Conservation (phyloP, 2,329 filamentous ascomycete genomes). For the Colletotrichum plurivorum region DNA sequence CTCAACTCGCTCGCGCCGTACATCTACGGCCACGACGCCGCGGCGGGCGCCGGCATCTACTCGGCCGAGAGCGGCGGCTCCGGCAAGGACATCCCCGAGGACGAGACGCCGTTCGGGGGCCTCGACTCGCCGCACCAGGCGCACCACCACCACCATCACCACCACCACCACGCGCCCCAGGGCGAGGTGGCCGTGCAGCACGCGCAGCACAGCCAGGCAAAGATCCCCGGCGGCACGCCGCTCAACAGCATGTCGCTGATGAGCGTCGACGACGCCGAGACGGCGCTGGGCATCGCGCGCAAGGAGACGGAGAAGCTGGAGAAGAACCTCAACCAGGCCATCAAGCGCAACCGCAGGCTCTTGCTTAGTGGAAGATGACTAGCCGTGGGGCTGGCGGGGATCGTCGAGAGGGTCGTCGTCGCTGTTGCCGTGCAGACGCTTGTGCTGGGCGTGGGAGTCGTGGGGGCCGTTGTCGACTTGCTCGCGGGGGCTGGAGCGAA, state of each 20-base stretch:
- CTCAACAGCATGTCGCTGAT: constrained; percentile 68
- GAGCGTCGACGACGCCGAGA: constrained; percentile 75
- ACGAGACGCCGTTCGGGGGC: constrained; percentile 42
- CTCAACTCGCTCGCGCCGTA: constrained; percentile 70
- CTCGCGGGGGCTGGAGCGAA: constrained; percentile 13
- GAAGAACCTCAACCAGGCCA: constrained; percentile 71
- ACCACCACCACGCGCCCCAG: neutral
- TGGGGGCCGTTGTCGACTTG: constrained; percentile 40
- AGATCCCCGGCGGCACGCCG: constrained; percentile 44
- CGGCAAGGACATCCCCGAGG: constrained; percentile 41
- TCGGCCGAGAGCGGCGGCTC: constrained; percentile 41
- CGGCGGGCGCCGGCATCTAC: constrained; percentile 61
- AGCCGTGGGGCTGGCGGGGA: constrained; percentile 31
- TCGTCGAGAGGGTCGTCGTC: constrained; percentile 37
- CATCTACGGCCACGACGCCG: constrained; percentile 65
- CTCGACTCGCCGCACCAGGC: constrained; percentile 36
- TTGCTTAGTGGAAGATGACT: constrained; percentile 51
- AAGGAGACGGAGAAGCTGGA: constrained; percentile 75
- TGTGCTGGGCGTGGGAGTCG: constrained; percentile 38
- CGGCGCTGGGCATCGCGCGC: constrained; percentile 63
- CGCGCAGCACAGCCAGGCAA: constrained; percentile 19
- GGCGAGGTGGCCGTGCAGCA: constrained; percentile 23
- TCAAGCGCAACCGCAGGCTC: constrained; percentile 72
- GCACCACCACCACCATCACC: too few relatives aligned
- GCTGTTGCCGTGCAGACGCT: constrained; percentile 41